Evolutionary conservation across 768 basidiomycete species (phyloP).

Genomic region (Suillus subalutaceus): DNA sequence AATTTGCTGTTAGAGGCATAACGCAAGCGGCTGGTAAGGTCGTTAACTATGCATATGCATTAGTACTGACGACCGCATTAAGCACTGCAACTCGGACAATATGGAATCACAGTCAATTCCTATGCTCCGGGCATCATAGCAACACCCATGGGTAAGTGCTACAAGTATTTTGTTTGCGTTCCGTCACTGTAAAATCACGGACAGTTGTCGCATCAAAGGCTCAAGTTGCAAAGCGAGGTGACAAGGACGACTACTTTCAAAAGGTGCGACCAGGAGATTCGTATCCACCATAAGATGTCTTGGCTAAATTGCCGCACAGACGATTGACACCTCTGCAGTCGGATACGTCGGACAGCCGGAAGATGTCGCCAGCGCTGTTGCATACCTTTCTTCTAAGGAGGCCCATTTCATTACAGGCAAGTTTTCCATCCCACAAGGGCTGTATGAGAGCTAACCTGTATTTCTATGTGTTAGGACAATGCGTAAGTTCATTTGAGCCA

Average conservation of each 20-base stretch:
- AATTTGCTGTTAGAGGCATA: constrained; percentile 42
- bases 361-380: constrained; percentile 35
- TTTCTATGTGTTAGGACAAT: constrained; percentile 14
- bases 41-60: background rate
- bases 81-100: constrained; percentile 30
- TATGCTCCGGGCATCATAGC: constrained; percentile 39
- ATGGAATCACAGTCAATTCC: constrained; percentile 40
- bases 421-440: background rate
- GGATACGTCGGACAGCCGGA: constrained; percentile 32
- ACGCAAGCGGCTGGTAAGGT: constrained; percentile 40
- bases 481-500: constrained; percentile 13
- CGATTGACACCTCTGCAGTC: constrained; percentile 9
- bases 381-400: constrained; percentile 37
- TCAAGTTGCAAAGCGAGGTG: background rate
- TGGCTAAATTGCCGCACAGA: background rate
- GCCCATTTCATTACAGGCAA: constrained; percentile 39
- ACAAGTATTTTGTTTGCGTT: background rate
- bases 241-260: constrained; percentile 3
- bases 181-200: background rate
- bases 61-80: background rate
- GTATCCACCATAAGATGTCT: background rate
- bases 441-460: background rate
- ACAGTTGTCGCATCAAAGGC: background rate
- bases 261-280: background rate
- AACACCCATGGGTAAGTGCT: constrained; percentile 32